Evolutionary conservation across 768 basidiomycete genomes (phyloP).

Genomic region (Hericium rajendrae): DNA sequence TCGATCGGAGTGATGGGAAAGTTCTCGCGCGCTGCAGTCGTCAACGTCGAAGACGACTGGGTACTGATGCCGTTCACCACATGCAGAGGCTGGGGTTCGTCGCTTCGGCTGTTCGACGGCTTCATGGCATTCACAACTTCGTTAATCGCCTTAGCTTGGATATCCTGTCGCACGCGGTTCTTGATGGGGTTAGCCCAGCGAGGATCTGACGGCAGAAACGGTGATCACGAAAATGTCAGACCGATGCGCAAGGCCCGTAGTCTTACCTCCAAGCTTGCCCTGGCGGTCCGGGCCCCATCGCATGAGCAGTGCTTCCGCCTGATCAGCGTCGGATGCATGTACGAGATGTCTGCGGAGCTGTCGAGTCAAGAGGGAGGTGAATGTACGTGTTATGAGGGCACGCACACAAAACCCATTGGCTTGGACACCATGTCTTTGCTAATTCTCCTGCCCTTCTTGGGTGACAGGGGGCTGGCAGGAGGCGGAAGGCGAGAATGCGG

Average conservation of each 20-base stretch:
- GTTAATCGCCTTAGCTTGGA: conserved; percentile 65
- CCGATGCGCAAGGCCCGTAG: background rate
- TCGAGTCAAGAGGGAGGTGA: conserved; percentile 5
- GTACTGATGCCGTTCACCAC: conserved; percentile 75
- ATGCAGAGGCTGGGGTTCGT: conserved; percentile 44
- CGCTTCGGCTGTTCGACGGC: conserved; percentile 36
- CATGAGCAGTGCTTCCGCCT: conserved; percentile 76
- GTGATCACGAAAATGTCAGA: conserved; percentile 10
- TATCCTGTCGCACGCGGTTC: conserved; percentile 54
- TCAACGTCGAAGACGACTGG: conserved; percentile 59
- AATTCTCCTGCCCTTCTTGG: conserved; percentile 53
- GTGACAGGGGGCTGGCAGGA: conserved; percentile 19
- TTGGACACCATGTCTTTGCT: conserved; percentile 86
- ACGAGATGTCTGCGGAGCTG: conserved; percentile 62
- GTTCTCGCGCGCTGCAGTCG: conserved; percentile 69
- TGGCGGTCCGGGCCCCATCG: conserved; percentile 85
- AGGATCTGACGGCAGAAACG: conserved; percentile 48
- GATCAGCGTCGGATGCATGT: conserved; percentile 85
- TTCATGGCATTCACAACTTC: conserved; percentile 67
- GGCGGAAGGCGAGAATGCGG: conserved; percentile 15
- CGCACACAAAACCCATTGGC: conserved; percentile 79
- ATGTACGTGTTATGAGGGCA: conserved; percentile 17
- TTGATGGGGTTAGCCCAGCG: conserved; percentile 87
- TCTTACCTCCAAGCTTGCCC: conserved; percentile 79
- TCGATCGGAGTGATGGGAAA: conserved; percentile 32